phyloP scores from a whole-genome alignment of 2,329 filamentous ascomycete genomes.

The Sporothrix curviconia region DNA sequence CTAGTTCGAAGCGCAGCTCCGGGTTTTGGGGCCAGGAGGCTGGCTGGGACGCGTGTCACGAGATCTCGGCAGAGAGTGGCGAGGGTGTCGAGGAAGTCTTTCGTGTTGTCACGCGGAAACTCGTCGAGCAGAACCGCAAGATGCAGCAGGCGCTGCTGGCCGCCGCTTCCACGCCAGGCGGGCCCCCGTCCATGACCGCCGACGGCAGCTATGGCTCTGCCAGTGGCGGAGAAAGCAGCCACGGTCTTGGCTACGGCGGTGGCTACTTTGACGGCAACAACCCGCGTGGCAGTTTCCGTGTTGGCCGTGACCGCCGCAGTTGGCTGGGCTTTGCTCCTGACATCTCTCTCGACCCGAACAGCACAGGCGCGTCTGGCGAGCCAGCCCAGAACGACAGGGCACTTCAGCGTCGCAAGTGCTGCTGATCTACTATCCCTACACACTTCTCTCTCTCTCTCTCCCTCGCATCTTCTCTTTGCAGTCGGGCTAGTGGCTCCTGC shows the following conservation, averaged over 20 bases:
- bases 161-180: slow-evolving; percentile 47
- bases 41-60: slow-evolving; percentile 95
- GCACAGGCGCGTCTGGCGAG: slow-evolving; percentile 16
- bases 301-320: slow-evolving; percentile 51
- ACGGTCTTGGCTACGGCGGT: slow-evolving; percentile 18
- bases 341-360: slow-evolving; percentile 41
- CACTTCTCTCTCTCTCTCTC: background rate
- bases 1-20: slow-evolving; percentile 59
- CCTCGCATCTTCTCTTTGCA: background rate
- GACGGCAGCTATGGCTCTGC: slow-evolving; percentile 14
- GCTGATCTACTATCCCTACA: slow-evolving; percentile 3
- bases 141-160: slow-evolving; percentile 53
- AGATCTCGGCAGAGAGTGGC: slow-evolving; percentile 88
- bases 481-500: background rate
- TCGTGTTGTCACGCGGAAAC: slow-evolving; percentile 57
- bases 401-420: slow-evolving; percentile 15
- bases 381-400: slow-evolving; percentile 3
- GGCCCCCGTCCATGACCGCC: slow-evolving; percentile 22
- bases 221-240: slow-evolving; percentile 10
- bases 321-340: slow-evolving; percentile 51
- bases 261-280: slow-evolving; percentile 47
- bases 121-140: slow-evolving; percentile 58
- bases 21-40: slow-evolving; percentile 89
- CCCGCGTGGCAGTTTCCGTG: slow-evolving; percentile 46
- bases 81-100: slow-evolving; percentile 98